Percentiles rank a stretch among this genome's conserved stretches.
Evolutionary conservation across 2,329 filamentous ascomycete genomes (phyloP).

Genomic region (Talaromyces islandicus): DNA sequence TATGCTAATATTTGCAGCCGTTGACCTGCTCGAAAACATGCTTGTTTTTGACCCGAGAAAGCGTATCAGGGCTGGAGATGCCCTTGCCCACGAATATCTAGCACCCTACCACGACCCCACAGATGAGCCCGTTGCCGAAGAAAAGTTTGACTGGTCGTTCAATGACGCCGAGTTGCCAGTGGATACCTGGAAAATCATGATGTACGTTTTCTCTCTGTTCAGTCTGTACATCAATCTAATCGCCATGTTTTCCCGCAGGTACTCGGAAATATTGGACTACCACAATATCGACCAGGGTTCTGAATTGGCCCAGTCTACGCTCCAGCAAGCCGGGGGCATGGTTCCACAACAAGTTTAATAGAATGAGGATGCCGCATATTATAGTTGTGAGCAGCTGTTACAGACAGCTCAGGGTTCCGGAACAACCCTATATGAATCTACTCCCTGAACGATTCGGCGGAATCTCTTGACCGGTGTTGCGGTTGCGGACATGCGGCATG

Average conservation of each 20-base stretch:
- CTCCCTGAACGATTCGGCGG: background rate
- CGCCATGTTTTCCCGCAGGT: constrained; percentile 53
- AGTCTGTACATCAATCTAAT: background rate
- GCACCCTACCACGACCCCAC: constrained; percentile 95
- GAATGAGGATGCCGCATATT: background rate
- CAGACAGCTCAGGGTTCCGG: constrained; percentile 2
- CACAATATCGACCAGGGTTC: constrained; percentile 71
- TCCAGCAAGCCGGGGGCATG: constrained; percentile 1
- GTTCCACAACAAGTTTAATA: background rate
- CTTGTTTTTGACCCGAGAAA: constrained; percentile 98
- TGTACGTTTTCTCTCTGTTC: constrained; percentile 54
- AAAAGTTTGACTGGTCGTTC: constrained; percentile 99
- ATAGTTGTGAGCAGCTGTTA: background rate
- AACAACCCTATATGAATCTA: constrained; percentile 3
- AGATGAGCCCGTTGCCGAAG: constrained; percentile 89
- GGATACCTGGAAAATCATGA: constrained; percentile 99
- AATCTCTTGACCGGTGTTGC: background rate
- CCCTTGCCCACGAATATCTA: constrained; percentile 86
- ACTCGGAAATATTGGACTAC: constrained; percentile 97
- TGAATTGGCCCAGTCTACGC: constrained; percentile 2
- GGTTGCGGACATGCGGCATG: background rate
- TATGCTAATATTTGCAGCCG: constrained; percentile 50
- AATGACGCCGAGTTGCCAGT: constrained; percentile 96
- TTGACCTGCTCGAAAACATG: constrained; percentile 93
- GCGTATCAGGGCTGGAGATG: constrained; percentile 80